Conservation (phyloP, 1,139 yeast genomes). For the Sugiyamaella japonica region DNA sequence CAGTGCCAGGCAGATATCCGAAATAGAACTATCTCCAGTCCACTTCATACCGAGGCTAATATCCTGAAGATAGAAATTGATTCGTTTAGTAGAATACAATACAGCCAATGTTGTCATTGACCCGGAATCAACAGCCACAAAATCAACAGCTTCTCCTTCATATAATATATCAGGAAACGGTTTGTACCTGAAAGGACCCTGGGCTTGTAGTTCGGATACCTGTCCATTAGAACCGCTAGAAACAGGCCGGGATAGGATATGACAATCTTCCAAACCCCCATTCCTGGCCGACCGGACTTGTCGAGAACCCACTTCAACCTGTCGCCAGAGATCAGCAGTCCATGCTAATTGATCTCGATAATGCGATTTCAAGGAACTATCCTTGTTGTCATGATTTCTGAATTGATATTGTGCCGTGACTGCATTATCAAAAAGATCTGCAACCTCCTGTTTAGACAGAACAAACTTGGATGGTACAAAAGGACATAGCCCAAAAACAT, state of each 20-base stretch:
- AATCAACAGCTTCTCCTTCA: conserved; percentile 44
- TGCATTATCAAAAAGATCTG: conserved; percentile 47
- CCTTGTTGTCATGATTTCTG: conserved; percentile 10
- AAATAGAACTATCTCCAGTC: conserved; percentile 21
- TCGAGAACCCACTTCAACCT: conserved; percentile 26
- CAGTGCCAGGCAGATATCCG: conserved; percentile 16
- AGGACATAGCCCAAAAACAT: conserved; percentile 56
- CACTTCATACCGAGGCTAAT: conserved; percentile 31
- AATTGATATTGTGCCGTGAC: conserved; percentile 35
- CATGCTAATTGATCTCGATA: conserved; percentile 33
- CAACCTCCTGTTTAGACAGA: conserved; percentile 41
- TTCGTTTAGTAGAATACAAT: conserved; percentile 33
- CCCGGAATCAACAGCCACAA: conserved; percentile 38
- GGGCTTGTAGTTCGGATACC: conserved; percentile 32
- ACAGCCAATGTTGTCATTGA: conserved; percentile 31
- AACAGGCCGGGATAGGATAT: conserved; percentile 30
- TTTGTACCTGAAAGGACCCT: conserved; percentile 54
- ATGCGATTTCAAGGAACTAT: conserved; percentile 20
- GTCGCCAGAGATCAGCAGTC: conserved; percentile 34
- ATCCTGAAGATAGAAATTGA: conserved; percentile 32
- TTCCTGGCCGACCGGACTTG: conserved; percentile 23
- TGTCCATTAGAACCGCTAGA: not conserved
- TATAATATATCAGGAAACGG: conserved; percentile 56
- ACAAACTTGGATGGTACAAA: conserved; percentile 50
- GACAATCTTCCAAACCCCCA: conserved; percentile 27